Conservation (phyloP, 495 filamentous ascomycete species). For the Parathielavia hyrcaniae region DNA sequence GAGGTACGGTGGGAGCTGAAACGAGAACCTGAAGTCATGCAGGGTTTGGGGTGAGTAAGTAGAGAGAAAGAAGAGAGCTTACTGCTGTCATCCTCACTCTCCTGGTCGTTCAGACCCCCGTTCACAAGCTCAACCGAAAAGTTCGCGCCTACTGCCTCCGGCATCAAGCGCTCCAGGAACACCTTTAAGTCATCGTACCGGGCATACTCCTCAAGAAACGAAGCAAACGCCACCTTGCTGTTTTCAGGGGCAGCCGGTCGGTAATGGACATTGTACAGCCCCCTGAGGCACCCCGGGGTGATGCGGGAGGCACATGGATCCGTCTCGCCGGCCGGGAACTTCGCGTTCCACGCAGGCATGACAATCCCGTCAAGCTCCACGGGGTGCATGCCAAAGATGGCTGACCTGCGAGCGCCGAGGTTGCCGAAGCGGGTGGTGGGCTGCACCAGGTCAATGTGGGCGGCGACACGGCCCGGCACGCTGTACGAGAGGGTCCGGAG, state of each 20-base stretch:
- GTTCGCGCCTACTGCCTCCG: conserved; percentile 41
- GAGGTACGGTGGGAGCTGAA: background rate
- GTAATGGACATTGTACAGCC: conserved; percentile 52
- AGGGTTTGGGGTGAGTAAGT: background rate
- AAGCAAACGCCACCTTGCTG: conserved; percentile 39
- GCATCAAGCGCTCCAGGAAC: conserved; percentile 49
- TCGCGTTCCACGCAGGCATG: background rate
- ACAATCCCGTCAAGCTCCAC: conserved; percentile 5
- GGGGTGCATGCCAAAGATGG: conserved; percentile 28
- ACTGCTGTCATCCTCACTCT: conserved; percentile 31
- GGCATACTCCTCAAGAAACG: conserved; percentile 53
- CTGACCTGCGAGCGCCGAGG: conserved; percentile 26
- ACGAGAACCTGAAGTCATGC: background rate
- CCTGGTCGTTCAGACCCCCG: conserved; percentile 44
- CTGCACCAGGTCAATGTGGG: conserved; percentile 58
- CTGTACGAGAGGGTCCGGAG: conserved; percentile 59
- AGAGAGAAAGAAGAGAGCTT: background rate
- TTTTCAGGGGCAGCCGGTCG: conserved; percentile 15
- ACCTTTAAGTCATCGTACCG: conserved; percentile 49
- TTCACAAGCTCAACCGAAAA: conserved; percentile 60
- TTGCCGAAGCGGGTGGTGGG: conserved; percentile 59
- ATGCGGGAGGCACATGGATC: conserved; percentile 31
- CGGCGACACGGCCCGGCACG: conserved; percentile 53
- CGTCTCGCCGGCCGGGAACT: conserved; percentile 5
- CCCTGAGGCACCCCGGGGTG: conserved; percentile 54